Conservation (phyloP, 2,329 filamentous ascomycete species). For the Dothiorella sarmentorum region DNA sequence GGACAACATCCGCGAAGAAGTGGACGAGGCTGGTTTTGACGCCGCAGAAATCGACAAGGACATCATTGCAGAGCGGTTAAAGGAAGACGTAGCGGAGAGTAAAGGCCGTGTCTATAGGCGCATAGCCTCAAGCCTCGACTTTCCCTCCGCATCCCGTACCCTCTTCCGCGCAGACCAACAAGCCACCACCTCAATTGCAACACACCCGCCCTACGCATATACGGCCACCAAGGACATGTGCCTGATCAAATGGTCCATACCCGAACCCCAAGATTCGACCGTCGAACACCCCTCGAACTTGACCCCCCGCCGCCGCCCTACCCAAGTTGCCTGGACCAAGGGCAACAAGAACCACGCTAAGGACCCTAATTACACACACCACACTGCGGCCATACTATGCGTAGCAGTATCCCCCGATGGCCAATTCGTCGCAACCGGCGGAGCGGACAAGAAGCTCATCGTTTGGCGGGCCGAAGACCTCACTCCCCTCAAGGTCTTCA, state of each 20-base stretch:
- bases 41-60: constrained; percentile 91
- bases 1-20: constrained; percentile 78
- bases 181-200: constrained; percentile 73
- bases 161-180: constrained; percentile 78
- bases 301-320: constrained; percentile 60
- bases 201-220: constrained; percentile 77
- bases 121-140: constrained; percentile 70
- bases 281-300: constrained; percentile 33
- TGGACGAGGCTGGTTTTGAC: constrained; percentile 81
- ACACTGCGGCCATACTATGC: constrained; percentile 74
- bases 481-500: constrained; percentile 76
- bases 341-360: constrained; percentile 58
- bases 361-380: constrained; percentile 64
- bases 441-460: constrained; percentile 77
- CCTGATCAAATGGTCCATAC: constrained; percentile 86
- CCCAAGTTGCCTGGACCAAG: constrained; percentile 60
- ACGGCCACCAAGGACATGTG: constrained; percentile 82
- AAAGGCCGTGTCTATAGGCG: constrained; percentile 86
- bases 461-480: constrained; percentile 83
- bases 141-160: constrained; percentile 63
- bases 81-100: constrained; percentile 86
- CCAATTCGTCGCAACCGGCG: constrained; percentile 86
- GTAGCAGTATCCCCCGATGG: constrained; percentile 87
- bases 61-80: constrained; percentile 81
- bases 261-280: constrained; percentile 53